Base-by-base conservation (phyloP, 164 flowering plant species). In the grape (Vitis vinifera) region DNA sequence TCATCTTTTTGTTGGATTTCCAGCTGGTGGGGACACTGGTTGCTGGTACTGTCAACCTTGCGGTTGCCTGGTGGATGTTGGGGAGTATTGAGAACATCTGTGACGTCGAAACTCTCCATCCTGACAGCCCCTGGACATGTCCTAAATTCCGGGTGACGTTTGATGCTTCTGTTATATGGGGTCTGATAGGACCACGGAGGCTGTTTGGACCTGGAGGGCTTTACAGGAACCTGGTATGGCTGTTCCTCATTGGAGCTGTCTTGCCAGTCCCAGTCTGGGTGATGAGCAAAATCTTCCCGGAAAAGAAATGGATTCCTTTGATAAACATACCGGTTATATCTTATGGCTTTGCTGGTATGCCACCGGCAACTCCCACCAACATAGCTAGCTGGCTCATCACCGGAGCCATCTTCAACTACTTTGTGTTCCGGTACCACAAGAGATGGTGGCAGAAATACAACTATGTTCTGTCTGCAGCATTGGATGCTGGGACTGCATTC, bases 111-210 rank as follows among this genome's bases (percentile, higher is more conserved):
- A 65, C 80, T 15, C 85, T 83, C 10, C 90, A 88, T 73, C 89
- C 91, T 6, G 89, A 91, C 31, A 92, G 97, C 66, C 97, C 97
- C 8, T 94, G 98, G 98, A 89, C 91, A n/a, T 94, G 98, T 72
- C 97, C 98, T 0, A 94, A 94, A 66, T 94, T 75, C 82, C 69
- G 84, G 63, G 97, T 92, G 30, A 91, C 97, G 14, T 94, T 92
- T 62, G 98, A 94, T 69, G 89, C 95, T 44, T 94, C 98, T 7
- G 98, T 94, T 0, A 94, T 94, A n/a, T 94, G 98, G 97, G 98
- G 98, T 0, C 77, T 94, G 37, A 87, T 94, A 37, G 98, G 97
- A 52, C 98, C 98, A 9, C 65, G 69, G 62, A 71, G 95, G 68
- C 74, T 94, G 16, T 94, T 94, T 62, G 97, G 98, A 23, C 89